Evolutionary conservation across 2,329 filamentous ascomycete genomes (phyloP).

Genomic region (Coniochaeta hoffmannii): DNA sequence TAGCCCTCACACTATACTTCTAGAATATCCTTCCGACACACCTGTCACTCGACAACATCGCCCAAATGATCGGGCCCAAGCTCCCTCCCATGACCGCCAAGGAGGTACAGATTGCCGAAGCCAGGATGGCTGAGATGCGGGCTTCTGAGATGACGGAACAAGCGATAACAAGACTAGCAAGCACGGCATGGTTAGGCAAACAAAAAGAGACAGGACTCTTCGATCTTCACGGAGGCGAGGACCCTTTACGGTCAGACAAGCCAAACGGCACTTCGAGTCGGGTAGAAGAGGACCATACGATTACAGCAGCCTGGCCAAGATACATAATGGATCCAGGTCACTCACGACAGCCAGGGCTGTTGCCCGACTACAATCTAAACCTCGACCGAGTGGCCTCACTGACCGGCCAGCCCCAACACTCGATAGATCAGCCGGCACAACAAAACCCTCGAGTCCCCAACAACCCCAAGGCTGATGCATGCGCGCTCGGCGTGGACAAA

Average conservation of each 20-base stretch:
- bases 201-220: too few relatives aligned
- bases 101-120: not conserved
- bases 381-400: not conserved
- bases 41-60: not conserved
- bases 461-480: not conserved
- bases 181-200: too few relatives aligned
- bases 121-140: not conserved
- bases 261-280: too few relatives aligned
- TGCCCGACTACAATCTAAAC: not conserved
- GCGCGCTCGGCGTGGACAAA: not conserved
- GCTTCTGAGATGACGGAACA: too few relatives aligned
- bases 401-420: not conserved
- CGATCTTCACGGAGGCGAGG: too few relatives aligned
- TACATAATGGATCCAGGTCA: too few relatives aligned
- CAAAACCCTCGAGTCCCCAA: not conserved
- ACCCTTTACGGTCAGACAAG: too few relatives aligned
- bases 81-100: not conserved
- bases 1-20: not conserved
- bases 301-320: too few relatives aligned
- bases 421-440: not conserved
- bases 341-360: too few relatives aligned
- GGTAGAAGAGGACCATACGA: too few relatives aligned
- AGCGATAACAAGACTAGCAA: not conserved
- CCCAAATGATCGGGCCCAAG: not conserved
- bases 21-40: not conserved